Base-by-base conservation (phyloP, 352 stramenopile genomes). In the Globisporangium nagaii region DNA sequence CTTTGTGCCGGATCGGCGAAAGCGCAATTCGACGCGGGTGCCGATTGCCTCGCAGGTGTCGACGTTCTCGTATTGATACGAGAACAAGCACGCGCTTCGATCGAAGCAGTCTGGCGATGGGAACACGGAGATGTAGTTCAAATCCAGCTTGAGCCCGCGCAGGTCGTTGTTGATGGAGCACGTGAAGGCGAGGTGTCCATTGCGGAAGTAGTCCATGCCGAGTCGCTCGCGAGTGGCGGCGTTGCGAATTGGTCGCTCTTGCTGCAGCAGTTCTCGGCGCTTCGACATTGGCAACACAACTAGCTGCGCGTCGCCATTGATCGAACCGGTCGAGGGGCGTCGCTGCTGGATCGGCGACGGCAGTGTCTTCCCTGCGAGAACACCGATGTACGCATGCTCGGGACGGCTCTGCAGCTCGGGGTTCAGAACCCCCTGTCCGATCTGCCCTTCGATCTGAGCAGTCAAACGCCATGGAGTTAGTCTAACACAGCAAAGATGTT, bases 281-380 rank as follows among this genome's bases (percentile, higher is more conserved):
- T 73, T 74, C 0, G 62, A 17, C 24, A 68, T 63, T 13, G 78
- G 59, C 9, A 91, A 28, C 4, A 50, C 41, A 34, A 60, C 47
- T 1, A 56, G 12, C 3, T 68, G 64, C 4, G 37, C 41, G 8
- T 30, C 24, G 0, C n/a, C 48, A 17, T 17, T 15, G 11, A 46
- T 5, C 3, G 49, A 73, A 42, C 58, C 17, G 19, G 47, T 15
- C 0, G 63, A 75, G 19, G 62, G 35, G 15, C 79, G 68, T 4
- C 75, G 76, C 53, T 89, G 81, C 44, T 89, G 72, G 31, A 91
- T 86, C 4, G 79, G 76, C 2, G 78, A 87, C 4, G 81, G 75
- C 1, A 83, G 27, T 11, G 71, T 84, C 17, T 77, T 63, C 0
- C 81, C 81, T 5, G 84, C 70, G 11, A 88, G 71, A 20, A 87